Evolutionary conservation across 2,329 filamentous ascomycete genomes (phyloP).

Genomic region (Trichoderma hamatum): DNA sequence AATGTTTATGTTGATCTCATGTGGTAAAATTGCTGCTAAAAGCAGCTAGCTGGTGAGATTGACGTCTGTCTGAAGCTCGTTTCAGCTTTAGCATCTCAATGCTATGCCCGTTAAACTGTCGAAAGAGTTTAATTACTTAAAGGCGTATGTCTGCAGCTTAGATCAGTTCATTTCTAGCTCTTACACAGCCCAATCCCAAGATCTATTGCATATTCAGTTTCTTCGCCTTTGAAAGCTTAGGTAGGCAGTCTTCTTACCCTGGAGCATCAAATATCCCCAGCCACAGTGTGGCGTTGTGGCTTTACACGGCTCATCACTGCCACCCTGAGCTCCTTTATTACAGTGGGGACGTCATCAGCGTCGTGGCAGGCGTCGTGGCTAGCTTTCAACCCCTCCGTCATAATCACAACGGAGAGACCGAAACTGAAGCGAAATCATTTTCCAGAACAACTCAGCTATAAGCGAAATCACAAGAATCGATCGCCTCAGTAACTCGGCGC

Average conservation of each 20-base stretch:
- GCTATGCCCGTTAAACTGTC: no score
- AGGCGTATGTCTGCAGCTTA: background rate
- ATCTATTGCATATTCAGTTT: background rate
- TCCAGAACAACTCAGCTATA: slow-evolving; percentile 10
- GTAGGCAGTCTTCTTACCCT: slow-evolving; percentile 4
- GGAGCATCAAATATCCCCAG: background rate
- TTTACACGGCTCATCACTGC: background rate
- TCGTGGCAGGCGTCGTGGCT: slow-evolving; percentile 34
- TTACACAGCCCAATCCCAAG: background rate
- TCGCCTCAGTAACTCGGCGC: background rate
- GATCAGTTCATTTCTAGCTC: background rate
- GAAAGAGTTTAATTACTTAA: background rate
- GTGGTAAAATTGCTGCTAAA: background rate
- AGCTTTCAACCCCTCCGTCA: slow-evolving; percentile 38
- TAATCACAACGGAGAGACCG: slow-evolving; percentile 23
- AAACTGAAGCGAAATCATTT: slow-evolving; percentile 23
- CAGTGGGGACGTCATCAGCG: slow-evolving; percentile 46
- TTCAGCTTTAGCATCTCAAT: background rate
- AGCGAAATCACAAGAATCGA: slow-evolving; percentile 28
- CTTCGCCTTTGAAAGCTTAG: background rate
- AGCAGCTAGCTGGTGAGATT: background rate
- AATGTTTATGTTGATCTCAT: background rate
- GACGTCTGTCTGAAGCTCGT: slow-evolving; percentile 4
- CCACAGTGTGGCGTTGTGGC: slow-evolving; percentile 19
- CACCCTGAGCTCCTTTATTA: slow-evolving; percentile 22